Conservation (phyloP, 83 land plant species). For the Isoetes engelmannii region DNA sequence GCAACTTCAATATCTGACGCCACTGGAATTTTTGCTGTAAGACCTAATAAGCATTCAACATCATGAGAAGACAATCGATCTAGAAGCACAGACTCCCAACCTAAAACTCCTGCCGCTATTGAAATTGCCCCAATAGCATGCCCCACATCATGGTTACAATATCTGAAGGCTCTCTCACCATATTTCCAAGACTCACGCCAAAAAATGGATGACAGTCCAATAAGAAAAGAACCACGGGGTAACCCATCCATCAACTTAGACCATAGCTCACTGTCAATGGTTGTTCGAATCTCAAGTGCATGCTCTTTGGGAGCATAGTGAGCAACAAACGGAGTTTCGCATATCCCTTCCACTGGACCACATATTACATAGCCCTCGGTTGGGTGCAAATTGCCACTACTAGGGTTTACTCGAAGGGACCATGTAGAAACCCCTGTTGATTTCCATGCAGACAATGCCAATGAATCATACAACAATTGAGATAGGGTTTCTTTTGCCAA, state of each 20-base stretch:
- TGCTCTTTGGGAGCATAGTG: slow-evolving; percentile 96
- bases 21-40: slow-evolving; percentile 26
- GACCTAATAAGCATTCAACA: slow-evolving; percentile 50
- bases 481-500: slow-evolving; percentile 51
- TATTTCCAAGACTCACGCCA: slow-evolving; percentile 99
- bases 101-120: slow-evolving; percentile 70
- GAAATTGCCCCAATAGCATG: slow-evolving; percentile 86
- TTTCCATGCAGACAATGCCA: slow-evolving; percentile 98
- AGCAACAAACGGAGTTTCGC: slow-evolving; percentile 51
- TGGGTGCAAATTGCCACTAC: slow-evolving; percentile 95
- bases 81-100: slow-evolving; percentile 75
- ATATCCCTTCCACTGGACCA: slow-evolving; percentile 45
- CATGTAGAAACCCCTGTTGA: slow-evolving; percentile 73
- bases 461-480: slow-evolving; percentile 71
- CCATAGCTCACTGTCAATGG: slow-evolving; percentile 40
- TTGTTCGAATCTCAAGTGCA: slow-evolving; percentile 63
- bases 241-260: slow-evolving; percentile 22
- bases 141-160: slow-evolving; percentile 94
- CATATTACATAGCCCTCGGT: slow-evolving; percentile 78
- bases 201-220: slow-evolving; percentile 77
- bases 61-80: slow-evolving; percentile 58
- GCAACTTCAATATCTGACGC: slow-evolving; percentile 32
- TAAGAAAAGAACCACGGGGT: slow-evolving; percentile 39
- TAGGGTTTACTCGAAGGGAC: slow-evolving; percentile 94
- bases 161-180: slow-evolving; percentile 91